These are phyloP conservation scores for Eucalyptus shirleyi DNA, from an alignment of 345 rosid genomes.

Conservation along the genomic window DNA sequence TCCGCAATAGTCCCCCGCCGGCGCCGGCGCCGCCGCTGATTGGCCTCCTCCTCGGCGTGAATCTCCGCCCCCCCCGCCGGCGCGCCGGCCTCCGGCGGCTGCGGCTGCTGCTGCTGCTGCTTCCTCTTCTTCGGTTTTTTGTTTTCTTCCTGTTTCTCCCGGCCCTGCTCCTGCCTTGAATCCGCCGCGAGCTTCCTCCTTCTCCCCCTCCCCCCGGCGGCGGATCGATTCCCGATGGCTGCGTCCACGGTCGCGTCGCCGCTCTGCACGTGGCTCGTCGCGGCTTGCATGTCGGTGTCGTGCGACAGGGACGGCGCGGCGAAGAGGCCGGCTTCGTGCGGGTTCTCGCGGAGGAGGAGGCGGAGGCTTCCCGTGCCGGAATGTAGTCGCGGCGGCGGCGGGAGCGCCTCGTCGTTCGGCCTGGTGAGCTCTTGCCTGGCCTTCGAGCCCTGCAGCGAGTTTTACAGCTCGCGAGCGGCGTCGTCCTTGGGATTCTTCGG, in stretches of 20 bases:
- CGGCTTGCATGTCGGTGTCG: conserved; percentile 75
- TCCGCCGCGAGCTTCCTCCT: not conserved
- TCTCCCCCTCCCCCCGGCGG: not conserved
- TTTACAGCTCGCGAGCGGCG: conserved; percentile 25
- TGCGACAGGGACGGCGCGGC: conserved; percentile 13
- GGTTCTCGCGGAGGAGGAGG: conserved; percentile 6
- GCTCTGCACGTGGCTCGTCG: conserved; percentile 80
- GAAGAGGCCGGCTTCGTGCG: conserved; percentile 7
- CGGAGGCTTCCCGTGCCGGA: conserved; percentile 25
- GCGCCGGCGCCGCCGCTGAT: not conserved
- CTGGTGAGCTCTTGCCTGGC: conserved; percentile 50
- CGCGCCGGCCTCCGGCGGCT: not conserved
- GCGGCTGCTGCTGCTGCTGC: not conserved
- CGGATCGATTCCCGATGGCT: not conserved
- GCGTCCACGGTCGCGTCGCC: conserved; percentile 33
- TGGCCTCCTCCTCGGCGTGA: too few relatives aligned
- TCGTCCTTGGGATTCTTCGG: conserved; percentile 15
- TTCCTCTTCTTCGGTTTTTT: not conserved
- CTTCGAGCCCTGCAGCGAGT: conserved; percentile 58
- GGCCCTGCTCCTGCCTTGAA: not conserved
- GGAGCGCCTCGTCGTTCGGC: conserved; percentile 13
- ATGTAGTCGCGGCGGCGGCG: not conserved
- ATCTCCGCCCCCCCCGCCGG: not conserved
- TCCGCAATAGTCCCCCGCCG: not conserved
- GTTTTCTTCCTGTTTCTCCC: not conserved